Evolutionary conservation across 176 grass and related monocot genomes (phyloP).

Genomic region (Aegilops sharonensis): DNA sequence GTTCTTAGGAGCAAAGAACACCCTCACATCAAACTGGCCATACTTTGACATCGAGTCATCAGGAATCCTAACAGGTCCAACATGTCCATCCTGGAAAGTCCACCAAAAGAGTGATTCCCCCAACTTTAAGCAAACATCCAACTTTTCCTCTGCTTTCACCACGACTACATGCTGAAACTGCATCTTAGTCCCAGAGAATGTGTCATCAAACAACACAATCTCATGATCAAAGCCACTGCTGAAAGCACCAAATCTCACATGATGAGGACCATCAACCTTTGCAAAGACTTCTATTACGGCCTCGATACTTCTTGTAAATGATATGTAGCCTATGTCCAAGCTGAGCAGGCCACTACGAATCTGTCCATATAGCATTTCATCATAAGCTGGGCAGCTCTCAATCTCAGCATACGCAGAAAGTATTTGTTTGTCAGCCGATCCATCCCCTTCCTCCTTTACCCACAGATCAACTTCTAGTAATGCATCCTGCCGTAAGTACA

Average conservation of each 20-base stretch:
- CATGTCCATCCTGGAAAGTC: neutral
- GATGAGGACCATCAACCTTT: neutral
- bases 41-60: neutral
- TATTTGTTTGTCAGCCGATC: neutral
- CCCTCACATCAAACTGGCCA: slow-evolving; percentile 2
- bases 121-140: neutral
- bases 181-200: neutral
- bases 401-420: neutral
- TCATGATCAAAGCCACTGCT: neutral
- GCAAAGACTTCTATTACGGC: neutral
- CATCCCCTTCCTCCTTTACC: neutral
- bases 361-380: neutral
- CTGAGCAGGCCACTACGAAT: neutral
- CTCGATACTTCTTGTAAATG: neutral
- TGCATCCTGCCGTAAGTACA: neutral
- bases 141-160: neutral
- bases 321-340: neutral
- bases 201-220: slow-evolving; percentile 7
- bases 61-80: neutral
- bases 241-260: slow-evolving; percentile 2
- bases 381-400: neutral
- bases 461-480: neutral
- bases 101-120: neutral
- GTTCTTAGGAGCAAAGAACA: slow-evolving; percentile 17
- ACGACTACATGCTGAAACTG: neutral